Evolutionary conservation across 495 filamentous ascomycete species (phyloP).

Genomic region (Penicillium turbatum): DNA sequence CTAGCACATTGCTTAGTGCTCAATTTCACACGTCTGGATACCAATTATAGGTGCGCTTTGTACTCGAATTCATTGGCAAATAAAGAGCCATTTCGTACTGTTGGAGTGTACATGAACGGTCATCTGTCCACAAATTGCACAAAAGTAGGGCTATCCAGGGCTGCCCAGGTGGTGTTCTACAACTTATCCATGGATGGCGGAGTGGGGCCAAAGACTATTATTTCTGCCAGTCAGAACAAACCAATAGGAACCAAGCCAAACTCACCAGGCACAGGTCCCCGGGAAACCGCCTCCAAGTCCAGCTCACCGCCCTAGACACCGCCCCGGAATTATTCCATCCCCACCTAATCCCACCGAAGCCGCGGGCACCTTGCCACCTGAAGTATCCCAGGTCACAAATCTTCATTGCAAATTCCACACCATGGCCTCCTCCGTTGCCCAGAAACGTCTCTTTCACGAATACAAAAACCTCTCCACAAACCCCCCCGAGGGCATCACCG

Average conservation of each 20-base stretch:
- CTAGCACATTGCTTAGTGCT: no score
- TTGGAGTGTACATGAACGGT: no score
- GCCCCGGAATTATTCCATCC: slow-evolving; percentile 13
- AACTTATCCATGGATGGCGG: no score
- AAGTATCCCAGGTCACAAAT: neutral
- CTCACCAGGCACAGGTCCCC: neutral
- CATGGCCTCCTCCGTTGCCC: slow-evolving; percentile 53
- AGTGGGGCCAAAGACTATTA: neutral
- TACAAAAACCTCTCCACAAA: slow-evolving; percentile 83
- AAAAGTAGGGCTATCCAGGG: no score
- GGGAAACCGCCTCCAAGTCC: neutral
- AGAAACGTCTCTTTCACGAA: slow-evolving; percentile 94
- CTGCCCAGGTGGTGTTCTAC: no score
- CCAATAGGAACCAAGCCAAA: neutral
- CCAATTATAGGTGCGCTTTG: no score
- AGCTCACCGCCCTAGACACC: neutral
- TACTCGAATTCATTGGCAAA: no score
- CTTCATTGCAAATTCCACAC: neutral
- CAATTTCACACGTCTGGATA: no score
- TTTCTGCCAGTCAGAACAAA: neutral
- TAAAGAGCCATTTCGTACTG: no score
- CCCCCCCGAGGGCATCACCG: slow-evolving; percentile 89
- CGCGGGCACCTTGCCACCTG: slow-evolving; percentile 5
- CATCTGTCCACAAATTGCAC: no score
- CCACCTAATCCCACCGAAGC: slow-evolving; percentile 3